Base-by-base conservation (phyloP, 306 rosid species). In the Vigna mungo region DNA sequence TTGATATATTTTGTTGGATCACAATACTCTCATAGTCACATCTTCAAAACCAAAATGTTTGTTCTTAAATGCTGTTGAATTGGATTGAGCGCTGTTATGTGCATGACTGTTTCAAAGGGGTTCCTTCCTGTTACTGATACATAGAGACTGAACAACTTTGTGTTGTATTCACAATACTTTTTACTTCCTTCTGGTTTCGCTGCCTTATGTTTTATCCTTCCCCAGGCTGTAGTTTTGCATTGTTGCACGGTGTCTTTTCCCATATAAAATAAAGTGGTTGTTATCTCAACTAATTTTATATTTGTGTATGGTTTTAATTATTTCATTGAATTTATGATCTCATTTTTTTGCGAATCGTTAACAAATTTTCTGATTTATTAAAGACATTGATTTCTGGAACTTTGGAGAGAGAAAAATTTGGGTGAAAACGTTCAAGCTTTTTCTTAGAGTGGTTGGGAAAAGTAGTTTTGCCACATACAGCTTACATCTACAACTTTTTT, bases 401-500 rank as follows among this genome's bases (percentile, higher is more conserved):
- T 16, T 52, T 18, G 56, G 46, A 49, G 15, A 27, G 64, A 18
- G 14, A 59, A 58, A 79, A 39, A 60, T 20, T 37, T n/a, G 11
- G 39, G 76, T 66, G 76, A 67, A 68, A 68, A 37, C 58, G 16
- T 32, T 59, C 48, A 27, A 8, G 30, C 32, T 13, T 59, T 54
- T 75, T 48, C 72, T 60, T 39, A 2, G 64, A 15, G 72, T 60
- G 66, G 68, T 61, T 30, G 60, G 52, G 72, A 80, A 77, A 79
- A 23, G 27, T 48, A 52, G 39, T 52, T 69, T 70, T 44, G 60
- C 34, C 56, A 73, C 71, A 73, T 64, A 36, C 70, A 48, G 6
- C 83, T 88, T 74, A 83, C 56, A 7, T 80, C 36, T 82, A 25
- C 43, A 69, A 30, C 66, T 82, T 67, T 52, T 77, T 72, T 72